Base-by-base conservation (phyloP, 2,329 filamentous ascomycete genomes). In the Clarireedia sp. region DNA sequence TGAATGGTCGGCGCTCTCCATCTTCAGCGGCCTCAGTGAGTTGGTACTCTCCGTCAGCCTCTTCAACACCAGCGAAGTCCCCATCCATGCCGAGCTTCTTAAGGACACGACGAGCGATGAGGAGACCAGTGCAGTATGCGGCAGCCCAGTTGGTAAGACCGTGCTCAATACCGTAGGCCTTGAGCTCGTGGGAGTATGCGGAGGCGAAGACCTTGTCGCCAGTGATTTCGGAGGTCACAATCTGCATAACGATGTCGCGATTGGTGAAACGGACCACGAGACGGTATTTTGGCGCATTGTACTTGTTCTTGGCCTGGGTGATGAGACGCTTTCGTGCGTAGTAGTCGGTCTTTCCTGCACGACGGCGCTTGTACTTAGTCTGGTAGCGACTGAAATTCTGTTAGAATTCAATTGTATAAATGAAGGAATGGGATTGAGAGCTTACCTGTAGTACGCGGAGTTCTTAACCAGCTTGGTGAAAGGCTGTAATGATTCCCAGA, bases 281-380 rank as follows among this genome's bases (percentile, higher is more conserved):
- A 73, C 94, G 89, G 87, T 99, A 97, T 86, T 99, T 99, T 78
- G 94, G 94, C 64, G 94, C 88, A 80, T 95, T 95, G 88, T 97
- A 99, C 88, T 99, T 99, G 90, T 99, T 99, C 90, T 97, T 99
- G 80, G 94, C 94, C 85, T 99, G 94, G 81, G 90, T 91, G 83
- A 97, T 94, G 77, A 99, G 84, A 73, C 94, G 88, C 89, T 97
- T 97, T 77, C 94, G 92, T 74, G 94, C 94, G 78, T 96, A 97
- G 90, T 99, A 99, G 77, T 99, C 94, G 81, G 94, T 99, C 89
- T 99, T 99, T 75, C 94, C 94, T 72, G 87, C 74, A 68, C 89
- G 85, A 78, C 94, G 87, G 75, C 94, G 91, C 83, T 90, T 94
- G 89, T 96, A 99, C 87, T 99, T 99, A 75, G 94, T 96, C 83